Conservation (phyloP, 2,329 filamentous ascomycete species). For the Dactylellina sp. region DNA sequence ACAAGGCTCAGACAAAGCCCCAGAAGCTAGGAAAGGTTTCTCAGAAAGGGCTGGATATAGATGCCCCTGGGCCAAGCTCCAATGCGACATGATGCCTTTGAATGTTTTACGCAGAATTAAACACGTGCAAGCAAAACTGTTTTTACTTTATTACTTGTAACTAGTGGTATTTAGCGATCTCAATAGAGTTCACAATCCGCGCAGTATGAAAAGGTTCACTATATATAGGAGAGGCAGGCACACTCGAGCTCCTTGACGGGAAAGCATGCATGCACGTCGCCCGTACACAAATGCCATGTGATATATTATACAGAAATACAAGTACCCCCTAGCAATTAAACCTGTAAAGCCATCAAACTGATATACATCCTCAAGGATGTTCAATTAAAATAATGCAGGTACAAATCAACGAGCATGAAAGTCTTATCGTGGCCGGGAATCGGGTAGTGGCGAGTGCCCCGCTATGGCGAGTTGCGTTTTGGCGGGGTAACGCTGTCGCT, state of each 20-base stretch:
- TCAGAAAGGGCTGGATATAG: background rate
- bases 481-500: slow-evolving; percentile 49
- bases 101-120: background rate
- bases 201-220: too few relatives aligned
- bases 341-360: background rate
- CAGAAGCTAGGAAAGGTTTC: slow-evolving; percentile 27
- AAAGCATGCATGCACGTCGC: background rate
- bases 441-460: slow-evolving; percentile 27
- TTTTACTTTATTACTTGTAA: too few relatives aligned
- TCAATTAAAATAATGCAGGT: slow-evolving; percentile 32
- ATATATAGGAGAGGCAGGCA: too few relatives aligned
- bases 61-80: slow-evolving; percentile 23
- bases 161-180: too few relatives aligned
- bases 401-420: slow-evolving; percentile 25
- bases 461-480: slow-evolving; percentile 42
- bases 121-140: background rate
- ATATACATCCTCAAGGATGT: slow-evolving; percentile 3
- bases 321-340: background rate
- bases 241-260: too few relatives aligned
- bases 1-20: slow-evolving; percentile 32
- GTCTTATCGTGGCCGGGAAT: background rate
- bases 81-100: slow-evolving; percentile 7
- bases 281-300: background rate
- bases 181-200: too few relatives aligned
- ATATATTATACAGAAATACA: background rate